phyloP scores from a whole-genome alignment of 2,329 filamentous ascomycete genomes.

The Penicillium sp. region DNA sequence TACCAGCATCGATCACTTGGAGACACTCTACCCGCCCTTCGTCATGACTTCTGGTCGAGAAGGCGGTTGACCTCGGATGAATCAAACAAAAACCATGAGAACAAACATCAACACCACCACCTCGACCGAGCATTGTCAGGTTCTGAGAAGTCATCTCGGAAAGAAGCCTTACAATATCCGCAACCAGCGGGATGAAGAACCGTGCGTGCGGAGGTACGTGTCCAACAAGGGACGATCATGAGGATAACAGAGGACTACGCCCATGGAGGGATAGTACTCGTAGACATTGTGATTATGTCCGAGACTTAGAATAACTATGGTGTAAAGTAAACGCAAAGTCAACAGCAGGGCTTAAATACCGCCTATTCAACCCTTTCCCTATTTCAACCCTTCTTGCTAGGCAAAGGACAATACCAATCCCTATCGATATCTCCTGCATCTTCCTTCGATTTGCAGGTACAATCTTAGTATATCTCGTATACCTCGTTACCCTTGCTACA shows the following conservation, averaged over 20 bases:
- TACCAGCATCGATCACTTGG: slow-evolving; percentile 2
- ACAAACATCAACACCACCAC: slow-evolving; percentile 23
- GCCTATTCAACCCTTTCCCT: background rate
- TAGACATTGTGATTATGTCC: slow-evolving; percentile 3
- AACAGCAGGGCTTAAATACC: background rate
- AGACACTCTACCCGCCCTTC: slow-evolving; percentile 16
- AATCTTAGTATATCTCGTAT: no score
- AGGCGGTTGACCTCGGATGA: slow-evolving; percentile 23
- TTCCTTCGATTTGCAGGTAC: no score
- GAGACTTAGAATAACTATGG: background rate
- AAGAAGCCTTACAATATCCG: slow-evolving; percentile 30
- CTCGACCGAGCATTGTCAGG: background rate
- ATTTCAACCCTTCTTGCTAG: background rate
- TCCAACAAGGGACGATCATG: slow-evolving; percentile 22
- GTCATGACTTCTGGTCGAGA: slow-evolving; percentile 16
- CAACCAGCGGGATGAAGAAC: slow-evolving; percentile 29
- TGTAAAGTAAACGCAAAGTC: background rate
- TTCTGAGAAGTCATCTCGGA: no score
- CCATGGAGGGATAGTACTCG: slow-evolving; percentile 24
- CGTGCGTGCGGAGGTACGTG: slow-evolving; percentile 22
- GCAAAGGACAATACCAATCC: no score
- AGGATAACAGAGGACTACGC: slow-evolving; percentile 20
- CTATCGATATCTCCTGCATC: no score
- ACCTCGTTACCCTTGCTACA: no score
- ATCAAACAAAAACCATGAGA: slow-evolving; percentile 21